Conservation (phyloP, 2,329 filamentous ascomycete genomes). For the Aaosphaeria arxii region DNA sequence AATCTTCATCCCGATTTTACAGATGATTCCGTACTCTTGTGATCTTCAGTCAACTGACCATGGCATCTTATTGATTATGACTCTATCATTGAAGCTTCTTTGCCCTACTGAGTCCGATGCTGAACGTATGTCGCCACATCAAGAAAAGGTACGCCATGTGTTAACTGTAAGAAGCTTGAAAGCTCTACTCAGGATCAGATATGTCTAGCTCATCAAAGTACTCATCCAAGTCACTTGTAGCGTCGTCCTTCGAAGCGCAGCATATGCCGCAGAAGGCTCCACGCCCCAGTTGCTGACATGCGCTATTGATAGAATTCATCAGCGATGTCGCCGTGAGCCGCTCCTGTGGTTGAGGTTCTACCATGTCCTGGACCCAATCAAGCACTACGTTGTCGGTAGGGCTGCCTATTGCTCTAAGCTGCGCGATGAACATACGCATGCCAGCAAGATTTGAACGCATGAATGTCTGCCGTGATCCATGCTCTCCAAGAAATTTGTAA, state of each 20-base stretch:
- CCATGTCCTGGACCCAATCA: conserved; percentile 10
- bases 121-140: too few species aligned
- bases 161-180: too few species aligned
- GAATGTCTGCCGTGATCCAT: conserved; percentile 6
- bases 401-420: conserved; percentile 3
- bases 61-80: too few species aligned
- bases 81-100: too few species aligned
- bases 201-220: too few species aligned
- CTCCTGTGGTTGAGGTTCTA: conserved; percentile 2
- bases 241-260: conserved; percentile 1
- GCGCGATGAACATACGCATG: conserved; percentile 3
- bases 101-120: too few species aligned
- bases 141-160: too few species aligned
- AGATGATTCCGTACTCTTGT: too few species aligned
- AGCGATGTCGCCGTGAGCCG: conserved; percentile 12
- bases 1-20: too few species aligned
- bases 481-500: conserved; percentile 6
- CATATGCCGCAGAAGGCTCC: conserved; percentile 15
- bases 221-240: neutral
- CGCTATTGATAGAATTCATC: conserved; percentile 8
- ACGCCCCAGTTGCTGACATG: conserved; percentile 1
- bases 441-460: conserved; percentile 8
- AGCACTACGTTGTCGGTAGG: conserved; percentile 7
- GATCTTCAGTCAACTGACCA: too few species aligned
- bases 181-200: too few species aligned